phyloP scores from a whole-genome alignment of 768 basidiomycete genomes.

The Botryobasidium botryosum region DNA sequence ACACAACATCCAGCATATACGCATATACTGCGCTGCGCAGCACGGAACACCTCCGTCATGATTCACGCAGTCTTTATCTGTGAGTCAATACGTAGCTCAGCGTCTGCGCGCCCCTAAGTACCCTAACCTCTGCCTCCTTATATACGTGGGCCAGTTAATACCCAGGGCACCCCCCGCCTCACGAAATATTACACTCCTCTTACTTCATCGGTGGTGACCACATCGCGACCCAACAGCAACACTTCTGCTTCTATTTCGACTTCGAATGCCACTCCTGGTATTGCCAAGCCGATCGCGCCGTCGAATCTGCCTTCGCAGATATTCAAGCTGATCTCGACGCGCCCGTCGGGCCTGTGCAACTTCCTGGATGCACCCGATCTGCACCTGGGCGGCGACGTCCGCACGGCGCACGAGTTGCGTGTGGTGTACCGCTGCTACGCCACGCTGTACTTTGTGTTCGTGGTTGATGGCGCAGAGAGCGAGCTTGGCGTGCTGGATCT shows the following conservation, averaged over 20 bases:
- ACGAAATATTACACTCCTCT: conserved; percentile 82
- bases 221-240: too few species aligned
- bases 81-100: conserved; percentile 17
- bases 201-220: conserved; percentile 34
- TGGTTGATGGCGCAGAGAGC: conserved; percentile 91
- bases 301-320: conserved; percentile 85
- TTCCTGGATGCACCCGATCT: conserved; percentile 89
- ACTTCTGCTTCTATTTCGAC: conserved; percentile 11
- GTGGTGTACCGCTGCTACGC: conserved; percentile 95
- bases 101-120: background rate
- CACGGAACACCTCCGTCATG: conserved; percentile 25
- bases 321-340: conserved; percentile 68
- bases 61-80: conserved; percentile 80
- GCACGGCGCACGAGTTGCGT: conserved; percentile 30
- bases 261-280: conserved; percentile 18
- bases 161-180: conserved; percentile 67
- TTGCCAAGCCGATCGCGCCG: too few species aligned
- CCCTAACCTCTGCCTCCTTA: conserved; percentile 11
- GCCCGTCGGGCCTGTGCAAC: conserved; percentile 78
- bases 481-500: conserved; percentile 91
- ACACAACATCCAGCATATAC: too few species aligned
- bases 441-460: conserved; percentile 92
- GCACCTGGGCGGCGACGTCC: conserved; percentile 30
- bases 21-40: too few species aligned
- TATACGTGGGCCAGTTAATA: conserved; percentile 53